phyloP scores from a whole-genome alignment of 208 protist species.

The Crithidia mellificae region DNA sequence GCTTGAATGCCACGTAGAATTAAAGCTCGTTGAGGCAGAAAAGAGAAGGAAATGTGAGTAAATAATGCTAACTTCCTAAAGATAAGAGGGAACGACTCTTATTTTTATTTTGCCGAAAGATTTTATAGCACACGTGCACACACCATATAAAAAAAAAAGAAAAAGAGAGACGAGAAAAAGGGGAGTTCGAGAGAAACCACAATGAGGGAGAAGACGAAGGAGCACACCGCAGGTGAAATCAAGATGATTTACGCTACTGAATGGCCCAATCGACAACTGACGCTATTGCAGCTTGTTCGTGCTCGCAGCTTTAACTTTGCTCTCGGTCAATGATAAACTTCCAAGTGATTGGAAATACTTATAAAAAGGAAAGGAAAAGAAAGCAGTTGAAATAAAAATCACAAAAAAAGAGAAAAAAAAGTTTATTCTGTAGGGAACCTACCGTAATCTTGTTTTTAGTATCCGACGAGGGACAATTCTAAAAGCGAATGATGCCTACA shows the following conservation, averaged over 20 bases:
- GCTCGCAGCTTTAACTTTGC: constrained; percentile 2
- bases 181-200: constrained; percentile 3
- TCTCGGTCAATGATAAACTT: constrained; percentile 21
- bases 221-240: constrained; percentile 3
- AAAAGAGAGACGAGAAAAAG: neutral
- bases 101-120: constrained; percentile 1
- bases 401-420: constrained; percentile 4
- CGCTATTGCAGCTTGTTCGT: constrained; percentile 11
- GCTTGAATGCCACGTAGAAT: neutral
- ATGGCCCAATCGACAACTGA: constrained; percentile 1
- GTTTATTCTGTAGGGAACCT: neutral
- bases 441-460: neutral
- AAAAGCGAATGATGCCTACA: neutral
- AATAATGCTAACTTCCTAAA: neutral
- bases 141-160: neutral
- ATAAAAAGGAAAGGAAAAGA: constrained; percentile 2
- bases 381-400: neutral
- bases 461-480: neutral
- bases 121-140: neutral
- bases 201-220: constrained; percentile 1
- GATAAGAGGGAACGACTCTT: constrained; percentile 5
- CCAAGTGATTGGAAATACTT: neutral
- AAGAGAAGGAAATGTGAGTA: neutral
- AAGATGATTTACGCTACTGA: neutral
- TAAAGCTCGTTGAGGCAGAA: neutral